Evolutionary conservation across 2,329 filamentous ascomycete species (phyloP), one percentile per base, ranked within the genome.

Genomic region (Tolypocladium cylindrosporum): DNA sequence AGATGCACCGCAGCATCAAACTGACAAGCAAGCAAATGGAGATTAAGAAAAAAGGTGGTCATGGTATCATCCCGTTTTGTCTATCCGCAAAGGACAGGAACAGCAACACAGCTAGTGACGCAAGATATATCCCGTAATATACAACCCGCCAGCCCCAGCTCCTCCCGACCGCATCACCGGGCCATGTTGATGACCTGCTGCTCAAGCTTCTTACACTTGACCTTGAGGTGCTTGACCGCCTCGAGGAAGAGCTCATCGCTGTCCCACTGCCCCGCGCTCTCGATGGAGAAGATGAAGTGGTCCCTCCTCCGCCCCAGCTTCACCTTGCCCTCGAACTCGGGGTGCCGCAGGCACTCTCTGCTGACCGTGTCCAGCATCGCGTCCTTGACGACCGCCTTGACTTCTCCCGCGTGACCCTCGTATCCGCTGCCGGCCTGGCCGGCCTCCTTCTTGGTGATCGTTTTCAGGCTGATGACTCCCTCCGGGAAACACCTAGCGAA

Each of bases 261-360:
- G 59, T 94, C 87, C 79, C 91, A 96, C 76, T 99, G 94, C 7
- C 94, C 95, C 0, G 91, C 88, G 77, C 92, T 97, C 79, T 99
- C 94, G 41, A 99, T 82, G 57, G 86, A 88, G 79, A 94, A 99
- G 74, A 99, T 97, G 73, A 99, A 99, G 76, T 99, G 95, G 72
- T 99, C 94, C 63, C 91, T 81, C 66, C 91, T 79, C 57, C 95
- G 82, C 50, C 94, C 94, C 39, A 99, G 83, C 79, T 91, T 92
- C 62, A 99, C 94, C 79, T 97, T 99, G 70, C 86, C 90, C 74
- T 94, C 85, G 76, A 99, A 97, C 75, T 97, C 94, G 34, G 87
- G 81, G 71, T 99, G 93, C 55, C 94, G 85, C 69, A 99, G 75
- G 68, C 89, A 94, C 76, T 99, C 95, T 64, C 94, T 84, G 74